These are phyloP conservation scores for Cladophialophora carrionii DNA, from an alignment of 2,329 filamentous ascomycete genomes.

Conservation along the genomic window DNA sequence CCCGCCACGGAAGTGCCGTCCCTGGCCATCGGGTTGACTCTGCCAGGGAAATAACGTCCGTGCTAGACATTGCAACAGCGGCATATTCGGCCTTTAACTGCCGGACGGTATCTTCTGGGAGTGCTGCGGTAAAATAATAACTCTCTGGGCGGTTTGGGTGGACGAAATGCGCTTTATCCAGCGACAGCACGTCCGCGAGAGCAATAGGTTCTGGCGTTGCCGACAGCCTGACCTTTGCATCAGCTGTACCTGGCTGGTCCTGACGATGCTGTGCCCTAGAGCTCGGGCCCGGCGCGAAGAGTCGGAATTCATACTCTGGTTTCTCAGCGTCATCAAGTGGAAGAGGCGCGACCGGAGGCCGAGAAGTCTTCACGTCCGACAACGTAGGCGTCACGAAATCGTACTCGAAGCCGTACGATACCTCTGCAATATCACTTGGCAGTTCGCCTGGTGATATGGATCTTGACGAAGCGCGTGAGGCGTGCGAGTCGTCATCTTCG, in stretches of 20 bases:
- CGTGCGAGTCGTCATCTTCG: conserved; percentile 8
- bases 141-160: conserved; percentile 27
- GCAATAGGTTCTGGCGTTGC: conserved; percentile 24
- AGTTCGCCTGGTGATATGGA: conserved; percentile 12
- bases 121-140: conserved; percentile 34
- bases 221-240: conserved; percentile 28
- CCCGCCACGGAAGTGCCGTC: conserved; percentile 32
- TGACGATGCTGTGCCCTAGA: background rate
- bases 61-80: conserved; percentile 24
- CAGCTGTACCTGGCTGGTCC: conserved; percentile 1
- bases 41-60: conserved; percentile 23
- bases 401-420: conserved; percentile 36
- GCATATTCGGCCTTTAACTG: conserved; percentile 24
- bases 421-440: background rate
- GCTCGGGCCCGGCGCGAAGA: conserved; percentile 24
- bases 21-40: conserved; percentile 33
- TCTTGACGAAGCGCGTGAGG: conserved; percentile 16
- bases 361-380: background rate
- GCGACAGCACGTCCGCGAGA: conserved; percentile 11
- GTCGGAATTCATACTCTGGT: conserved; percentile 34
- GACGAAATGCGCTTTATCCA: conserved; percentile 24
- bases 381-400: conserved; percentile 31
- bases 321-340: conserved; percentile 18
- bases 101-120: conserved; percentile 13
- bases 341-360: conserved; percentile 1